Evolutionary conservation across 352 stramenopile species (phyloP).

Genomic region (Phytophthora ohioensis): DNA sequence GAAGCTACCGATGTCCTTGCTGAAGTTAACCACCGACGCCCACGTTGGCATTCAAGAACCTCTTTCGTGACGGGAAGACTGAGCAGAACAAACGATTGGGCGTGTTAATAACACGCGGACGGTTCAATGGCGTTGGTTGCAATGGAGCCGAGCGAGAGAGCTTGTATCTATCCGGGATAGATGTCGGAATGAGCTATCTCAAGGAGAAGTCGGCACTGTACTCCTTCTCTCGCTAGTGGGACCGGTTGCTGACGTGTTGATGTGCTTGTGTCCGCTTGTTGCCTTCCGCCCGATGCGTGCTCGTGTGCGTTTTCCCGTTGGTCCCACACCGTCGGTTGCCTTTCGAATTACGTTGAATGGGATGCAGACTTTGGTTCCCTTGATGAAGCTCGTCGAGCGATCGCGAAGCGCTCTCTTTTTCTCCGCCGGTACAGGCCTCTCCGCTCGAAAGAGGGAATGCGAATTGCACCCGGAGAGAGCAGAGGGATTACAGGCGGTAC

Average conservation of each 20-base stretch:
- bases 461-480: constrained; percentile 34
- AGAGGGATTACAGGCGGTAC: constrained; percentile 27
- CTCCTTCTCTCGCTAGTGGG: constrained; percentile 30
- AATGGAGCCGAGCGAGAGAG: neutral
- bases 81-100: neutral
- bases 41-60: constrained; percentile 17
- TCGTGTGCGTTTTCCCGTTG: constrained; percentile 20
- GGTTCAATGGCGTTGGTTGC: too few relatives aligned
- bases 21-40: neutral
- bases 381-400: constrained; percentile 16
- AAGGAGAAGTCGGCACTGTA: constrained; percentile 26
- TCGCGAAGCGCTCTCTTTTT: constrained; percentile 16
- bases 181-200: constrained; percentile 38
- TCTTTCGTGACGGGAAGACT: too few relatives aligned
- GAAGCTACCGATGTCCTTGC: too few relatives aligned
- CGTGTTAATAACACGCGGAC: neutral
- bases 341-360: constrained; percentile 4
- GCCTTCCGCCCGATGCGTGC: constrained; percentile 14
- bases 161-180: constrained; percentile 39
- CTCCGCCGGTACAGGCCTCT: neutral
- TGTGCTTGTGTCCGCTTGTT: constrained; percentile 20
- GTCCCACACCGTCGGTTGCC: constrained; percentile 22
- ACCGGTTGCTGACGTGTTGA: constrained; percentile 23
- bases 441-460: constrained; percentile 23
- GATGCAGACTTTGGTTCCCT: constrained; percentile 10